phyloP scores from a whole-genome alignment of 768 basidiomycete genomes.

The Gautieria morchelliformis region DNA sequence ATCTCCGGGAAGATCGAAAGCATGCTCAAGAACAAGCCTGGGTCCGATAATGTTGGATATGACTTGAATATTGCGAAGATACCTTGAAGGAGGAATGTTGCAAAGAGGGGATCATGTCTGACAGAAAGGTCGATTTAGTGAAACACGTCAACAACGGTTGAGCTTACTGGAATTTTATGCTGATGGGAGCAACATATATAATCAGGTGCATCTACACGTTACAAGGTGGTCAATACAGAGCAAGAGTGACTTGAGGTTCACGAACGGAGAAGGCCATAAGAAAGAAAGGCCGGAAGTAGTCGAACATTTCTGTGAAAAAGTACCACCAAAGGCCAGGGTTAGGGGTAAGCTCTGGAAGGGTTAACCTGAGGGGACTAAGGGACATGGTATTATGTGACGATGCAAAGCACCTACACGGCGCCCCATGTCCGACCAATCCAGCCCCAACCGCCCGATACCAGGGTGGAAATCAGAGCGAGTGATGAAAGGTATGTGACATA shows the following conservation, averaged over 20 bases:
- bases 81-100: conserved; percentile 65
- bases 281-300: conserved; percentile 94
- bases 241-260: background rate
- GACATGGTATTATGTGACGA: conserved; percentile 1
- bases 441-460: conserved; percentile 48
- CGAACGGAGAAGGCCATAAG: conserved; percentile 86
- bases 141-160: background rate
- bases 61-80: conserved; percentile 80
- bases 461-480: conserved; percentile 41
- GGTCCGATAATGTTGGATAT: conserved; percentile 86
- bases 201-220: conserved; percentile 58
- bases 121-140: background rate
- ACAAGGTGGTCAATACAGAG: background rate
- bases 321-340: conserved; percentile 98
- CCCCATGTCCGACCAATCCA: conserved; percentile 84
- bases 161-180: conserved; percentile 76
- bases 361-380: conserved; percentile 32
- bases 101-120: conserved; percentile 81
- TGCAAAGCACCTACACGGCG: conserved; percentile 47
- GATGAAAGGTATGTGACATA: conserved; percentile 40
- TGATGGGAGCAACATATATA: conserved; percentile 76
- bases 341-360: conserved; percentile 82
- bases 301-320: conserved; percentile 99
- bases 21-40: conserved; percentile 77
- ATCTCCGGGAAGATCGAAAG: conserved; percentile 76